Percentiles rank a stretch among this genome's conserved stretches.
Evolutionary conservation across 305 asterid genomes (phyloP).

Genomic region (Rubia peregrina): DNA sequence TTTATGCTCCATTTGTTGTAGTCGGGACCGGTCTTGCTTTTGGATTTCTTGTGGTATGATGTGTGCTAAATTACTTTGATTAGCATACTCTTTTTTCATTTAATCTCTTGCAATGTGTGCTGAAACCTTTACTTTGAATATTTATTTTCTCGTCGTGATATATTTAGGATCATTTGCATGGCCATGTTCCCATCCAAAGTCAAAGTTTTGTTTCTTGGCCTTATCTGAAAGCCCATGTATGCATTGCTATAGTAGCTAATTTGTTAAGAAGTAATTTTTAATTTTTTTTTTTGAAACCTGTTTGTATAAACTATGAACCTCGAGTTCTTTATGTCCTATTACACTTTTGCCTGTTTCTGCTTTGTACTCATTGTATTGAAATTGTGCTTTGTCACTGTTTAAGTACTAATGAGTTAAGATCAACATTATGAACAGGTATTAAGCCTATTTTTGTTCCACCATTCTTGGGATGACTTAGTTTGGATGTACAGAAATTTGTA

Average conservation of each 20-base stretch:
- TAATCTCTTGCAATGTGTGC: background rate
- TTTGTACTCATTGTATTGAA: background rate
- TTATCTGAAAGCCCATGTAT: background rate
- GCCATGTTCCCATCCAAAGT: background rate
- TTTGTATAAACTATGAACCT: background rate
- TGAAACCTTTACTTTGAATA: background rate
- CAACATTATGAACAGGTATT: background rate
- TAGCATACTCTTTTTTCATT: conserved; percentile 1
- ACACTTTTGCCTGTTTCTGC: background rate
- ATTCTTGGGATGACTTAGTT: background rate
- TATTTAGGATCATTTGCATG: background rate
- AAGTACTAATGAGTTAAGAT: background rate
- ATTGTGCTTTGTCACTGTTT: background rate
- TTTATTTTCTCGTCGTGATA: background rate
- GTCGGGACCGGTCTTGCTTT: conserved; percentile 83
- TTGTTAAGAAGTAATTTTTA: background rate
- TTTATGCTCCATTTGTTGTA: conserved; percentile 58
- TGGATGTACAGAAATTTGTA: background rate
- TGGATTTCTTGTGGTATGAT: conserved; percentile 92
- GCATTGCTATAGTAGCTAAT: background rate
- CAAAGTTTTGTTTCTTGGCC: background rate
- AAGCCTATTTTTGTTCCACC: background rate
- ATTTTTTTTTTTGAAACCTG: background rate
- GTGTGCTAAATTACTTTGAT: conserved; percentile 14
- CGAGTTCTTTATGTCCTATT: background rate